Evolutionary conservation across 495 filamentous ascomycete genomes (phyloP).

Genomic region (Neurospora sp.): DNA sequence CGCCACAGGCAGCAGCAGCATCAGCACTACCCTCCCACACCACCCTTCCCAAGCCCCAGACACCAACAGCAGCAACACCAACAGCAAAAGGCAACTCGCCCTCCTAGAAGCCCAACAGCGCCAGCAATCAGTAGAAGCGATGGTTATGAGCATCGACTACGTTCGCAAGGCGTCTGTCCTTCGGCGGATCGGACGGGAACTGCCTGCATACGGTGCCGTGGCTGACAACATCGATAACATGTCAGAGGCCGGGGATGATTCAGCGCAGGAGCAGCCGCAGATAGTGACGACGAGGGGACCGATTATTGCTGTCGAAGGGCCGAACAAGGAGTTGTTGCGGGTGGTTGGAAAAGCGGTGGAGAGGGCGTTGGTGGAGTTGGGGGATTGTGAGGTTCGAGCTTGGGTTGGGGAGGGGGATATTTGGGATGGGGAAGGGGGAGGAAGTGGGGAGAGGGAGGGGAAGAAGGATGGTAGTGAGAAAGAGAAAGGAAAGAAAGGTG

Average conservation of each 20-base stretch:
- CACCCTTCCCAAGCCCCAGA: not conserved
- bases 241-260: conserved; percentile 29
- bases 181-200: conserved; percentile 15
- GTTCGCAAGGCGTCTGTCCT: conserved; percentile 47
- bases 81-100: not conserved
- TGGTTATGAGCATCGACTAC: conserved; percentile 63
- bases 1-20: not conserved
- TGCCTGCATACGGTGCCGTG: not conserved
- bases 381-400: conserved; percentile 48
- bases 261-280: conserved; percentile 25
- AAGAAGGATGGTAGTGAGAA: not conserved
- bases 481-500: not conserved
- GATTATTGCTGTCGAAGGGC: conserved; percentile 74
- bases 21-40: not conserved
- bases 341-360: conserved; percentile 52
- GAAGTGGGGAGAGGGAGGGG: conserved; percentile 23
- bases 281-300: conserved; percentile 46
- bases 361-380: conserved; percentile 43
- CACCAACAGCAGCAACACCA: not conserved
- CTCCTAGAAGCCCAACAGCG: not conserved
- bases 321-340: conserved; percentile 43
- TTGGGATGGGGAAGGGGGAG: conserved; percentile 23
- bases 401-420: conserved; percentile 21
- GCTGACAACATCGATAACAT: not conserved
- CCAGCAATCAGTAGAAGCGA: conserved; percentile 45